Evolutionary conservation across 1,284 basidiomycete species (phyloP), one percentile per base, ranked within the genome.

Genomic region (Porodaedalea pini): DNA sequence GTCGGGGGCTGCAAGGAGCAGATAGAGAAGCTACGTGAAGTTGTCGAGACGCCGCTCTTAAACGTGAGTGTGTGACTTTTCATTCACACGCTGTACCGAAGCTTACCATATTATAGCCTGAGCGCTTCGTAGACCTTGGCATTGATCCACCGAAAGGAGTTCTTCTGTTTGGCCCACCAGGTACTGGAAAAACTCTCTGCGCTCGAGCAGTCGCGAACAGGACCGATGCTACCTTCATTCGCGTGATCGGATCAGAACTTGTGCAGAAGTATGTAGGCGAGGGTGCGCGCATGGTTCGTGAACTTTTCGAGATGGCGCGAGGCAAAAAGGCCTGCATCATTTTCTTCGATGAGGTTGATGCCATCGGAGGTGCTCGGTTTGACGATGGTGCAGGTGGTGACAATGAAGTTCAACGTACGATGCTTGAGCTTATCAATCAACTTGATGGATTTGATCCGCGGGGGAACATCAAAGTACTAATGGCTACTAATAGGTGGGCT

Each of bases 231-330:
- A 99, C 97, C 0, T 99, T 99, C 70, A 99, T 99, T 69, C 90
- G 97, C 66, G 96, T 98, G 56, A 99, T 99, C 68, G 97, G 97
- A 10, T 98, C 95, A 15, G 97, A 99, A 72, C 81, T 99, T 6
- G 97, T 99, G 25, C 97, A 99, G 73, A 99, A 99, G 73, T 99
- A 99, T 70, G 96, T 99, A 49, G 97, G 97, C 54, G 97, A 99
- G 73, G 97, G 97, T 61, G 97, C 97, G 1, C 82, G 97, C 60
- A 98, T 99, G 97, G 96, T 99, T 21, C 86, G 97, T 58, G 97
- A 99, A 70, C 78, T 99, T 59, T 99, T 99, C 73, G 97, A 99
- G 76, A 98, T 99, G 94, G 97, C 97, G 37, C 83, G 97, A 60
- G 90, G 90, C 65, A 99, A 99, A 79, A 99, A 98, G 74, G 97